Conservation (phyloP, 768 basidiomycete genomes). For the Pleurotus djamor region DNA sequence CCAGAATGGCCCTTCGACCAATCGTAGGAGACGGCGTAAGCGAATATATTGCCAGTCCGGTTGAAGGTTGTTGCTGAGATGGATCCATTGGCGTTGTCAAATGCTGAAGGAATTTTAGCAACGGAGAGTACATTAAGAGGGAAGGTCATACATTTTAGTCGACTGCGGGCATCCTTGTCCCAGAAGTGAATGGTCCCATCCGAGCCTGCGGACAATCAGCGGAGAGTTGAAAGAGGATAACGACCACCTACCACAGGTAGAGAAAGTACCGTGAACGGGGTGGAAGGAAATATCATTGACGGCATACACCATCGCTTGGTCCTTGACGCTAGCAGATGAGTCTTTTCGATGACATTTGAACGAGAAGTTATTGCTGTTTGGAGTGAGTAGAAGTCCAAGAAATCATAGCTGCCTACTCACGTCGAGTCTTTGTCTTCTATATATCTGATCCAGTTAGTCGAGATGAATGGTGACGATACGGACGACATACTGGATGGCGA, state of each 20-base stretch:
- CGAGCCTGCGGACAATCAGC: conserved; percentile 44
- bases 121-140: background rate
- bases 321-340: conserved; percentile 50
- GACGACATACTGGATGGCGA: conserved; percentile 86
- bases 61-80: conserved; percentile 84
- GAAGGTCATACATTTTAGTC: conserved; percentile 73
- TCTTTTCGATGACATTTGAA: conserved; percentile 82
- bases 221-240: background rate
- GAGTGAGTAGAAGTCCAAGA: background rate
- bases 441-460: conserved; percentile 47
- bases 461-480: background rate
- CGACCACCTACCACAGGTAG: conserved; percentile 57
- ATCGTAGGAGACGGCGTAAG: conserved; percentile 90
- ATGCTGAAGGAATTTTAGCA: conserved; percentile 4
- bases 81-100: conserved; percentile 74
- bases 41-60: conserved; percentile 84
- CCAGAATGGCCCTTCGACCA: conserved; percentile 93
- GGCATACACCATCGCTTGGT: conserved; percentile 70
- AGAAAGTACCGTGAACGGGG: conserved; percentile 80
- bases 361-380: conserved; percentile 70
- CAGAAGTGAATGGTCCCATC: conserved; percentile 91
- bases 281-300: conserved; percentile 90
- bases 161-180: conserved; percentile 91
- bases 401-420: conserved; percentile 32
- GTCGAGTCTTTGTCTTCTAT: conserved; percentile 80